Percentiles rank a stretch among this genome's conserved stretches.
These are phyloP conservation scores for Xylaria hypoxylon DNA, from an alignment of 2,329 filamentous ascomycete genomes.

Conservation along the genomic window DNA sequence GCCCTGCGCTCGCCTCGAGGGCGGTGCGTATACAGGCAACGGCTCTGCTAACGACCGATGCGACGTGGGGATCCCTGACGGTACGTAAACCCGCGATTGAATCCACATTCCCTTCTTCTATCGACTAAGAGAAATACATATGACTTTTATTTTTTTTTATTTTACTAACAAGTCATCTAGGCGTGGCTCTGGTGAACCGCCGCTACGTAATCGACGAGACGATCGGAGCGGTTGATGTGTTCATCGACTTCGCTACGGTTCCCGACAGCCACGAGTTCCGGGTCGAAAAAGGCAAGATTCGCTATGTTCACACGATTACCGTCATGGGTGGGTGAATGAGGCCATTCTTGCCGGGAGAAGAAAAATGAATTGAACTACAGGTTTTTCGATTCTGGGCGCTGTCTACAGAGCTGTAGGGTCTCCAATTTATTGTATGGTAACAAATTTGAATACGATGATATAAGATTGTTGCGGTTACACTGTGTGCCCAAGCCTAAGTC, in stretches of 20 bases:
- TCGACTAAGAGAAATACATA: not conserved
- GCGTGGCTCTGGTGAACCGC: conserved; percentile 46
- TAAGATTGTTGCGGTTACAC: conserved; percentile 1
- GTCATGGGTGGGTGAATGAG: conserved; percentile 44
- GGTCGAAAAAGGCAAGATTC: conserved; percentile 50
- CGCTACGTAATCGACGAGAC: conserved; percentile 51
- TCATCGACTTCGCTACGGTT: conserved; percentile 49
- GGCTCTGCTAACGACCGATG: conserved; percentile 49
- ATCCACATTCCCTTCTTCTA: not conserved
- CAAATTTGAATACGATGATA: conserved; percentile 9
- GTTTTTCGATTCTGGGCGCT: not conserved
- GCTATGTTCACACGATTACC: conserved; percentile 52
- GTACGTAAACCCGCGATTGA: conserved; percentile 36
- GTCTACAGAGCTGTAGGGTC: not conserved
- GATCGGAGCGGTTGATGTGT: conserved; percentile 48
- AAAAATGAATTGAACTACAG: not conserved
- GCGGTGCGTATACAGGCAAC: conserved; percentile 52
- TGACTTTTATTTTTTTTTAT: not conserved
- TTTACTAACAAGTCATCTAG: conserved; percentile 31
- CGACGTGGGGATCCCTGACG: conserved; percentile 53
- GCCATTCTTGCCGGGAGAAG: not conserved
- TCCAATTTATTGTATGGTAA: not conserved
- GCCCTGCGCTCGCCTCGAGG: conserved; percentile 55
- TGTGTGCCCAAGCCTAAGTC: not conserved
- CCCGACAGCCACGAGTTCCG: conserved; percentile 54